Percentiles rank a stretch among this genome's conserved stretches.
These are phyloP conservation scores for Penicillium digitatum DNA, from an alignment of 2,329 filamentous ascomycete species.

Conservation along the genomic window DNA sequence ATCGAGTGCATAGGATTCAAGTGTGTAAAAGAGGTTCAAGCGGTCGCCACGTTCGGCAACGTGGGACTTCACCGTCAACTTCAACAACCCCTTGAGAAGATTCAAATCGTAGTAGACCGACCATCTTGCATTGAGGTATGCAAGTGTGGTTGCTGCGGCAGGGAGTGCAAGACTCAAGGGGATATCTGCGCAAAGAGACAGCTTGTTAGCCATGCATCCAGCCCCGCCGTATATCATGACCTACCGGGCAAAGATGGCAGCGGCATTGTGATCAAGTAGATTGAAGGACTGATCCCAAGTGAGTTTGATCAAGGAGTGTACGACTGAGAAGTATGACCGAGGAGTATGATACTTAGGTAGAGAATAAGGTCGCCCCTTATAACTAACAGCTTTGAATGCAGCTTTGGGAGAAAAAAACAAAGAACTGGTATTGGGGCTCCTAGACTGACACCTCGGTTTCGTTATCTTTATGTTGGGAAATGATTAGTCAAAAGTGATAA, in stretches of 20 bases:
- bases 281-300: neutral
- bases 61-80: constrained; percentile 43
- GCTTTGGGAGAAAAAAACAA: neutral
- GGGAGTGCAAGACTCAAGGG: constrained; percentile 50
- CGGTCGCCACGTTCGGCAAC: constrained; percentile 56
- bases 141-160: constrained; percentile 62
- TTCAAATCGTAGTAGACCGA: constrained; percentile 62
- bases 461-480: neutral
- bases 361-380: neutral
- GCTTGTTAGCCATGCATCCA: constrained; percentile 2
- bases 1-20: constrained; percentile 64
- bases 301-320: neutral
- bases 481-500: neutral
- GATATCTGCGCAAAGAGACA: constrained; percentile 24
- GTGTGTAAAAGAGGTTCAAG: constrained; percentile 68
- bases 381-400: neutral
- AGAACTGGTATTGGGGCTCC: neutral
- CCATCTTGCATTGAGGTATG: constrained; percentile 72
- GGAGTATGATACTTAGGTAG: neutral
- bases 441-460: neutral
- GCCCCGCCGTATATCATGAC: neutral
- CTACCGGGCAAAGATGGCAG: constrained; percentile 1
- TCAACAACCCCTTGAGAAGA: constrained; percentile 55
- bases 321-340: neutral
- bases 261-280: neutral